Evolutionary conservation across 805 yeast genomes (phyloP), one percentile per base, ranked within the genome.

Genomic region (Saturnispora galanensis): DNA sequence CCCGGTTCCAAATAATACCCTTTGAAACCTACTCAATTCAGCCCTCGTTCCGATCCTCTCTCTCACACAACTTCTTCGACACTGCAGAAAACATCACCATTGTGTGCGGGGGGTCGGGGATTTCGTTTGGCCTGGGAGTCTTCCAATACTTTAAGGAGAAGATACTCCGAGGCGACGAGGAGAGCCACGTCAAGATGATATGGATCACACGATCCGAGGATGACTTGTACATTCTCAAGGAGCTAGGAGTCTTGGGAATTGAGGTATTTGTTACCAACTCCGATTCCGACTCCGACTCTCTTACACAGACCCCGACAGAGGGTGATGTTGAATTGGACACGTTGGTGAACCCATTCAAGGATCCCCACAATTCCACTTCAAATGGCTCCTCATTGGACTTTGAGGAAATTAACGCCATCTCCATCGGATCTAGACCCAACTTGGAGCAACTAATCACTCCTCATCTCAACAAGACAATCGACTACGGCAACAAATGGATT

Each of bases 91-190:
- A 73, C 34, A 71, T 78, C 1, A 57, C 66, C 12, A 68, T 82
- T 15, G 66, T 82, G 1, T 74, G 81, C 50, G 90, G 89, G 11
- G 93, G 93, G 0, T 75, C 86, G 2, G 89, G 90, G 1, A 71
- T 83, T 10, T 78, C 88, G 0, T 73, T 73, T 44, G 83, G 81
- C 3, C 49, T 79, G 9, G 79, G 84, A 0, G 35, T 79, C 1
- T 72, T 67, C 53, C 67, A 68, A 39, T 62, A 69, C 46, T 63
- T 76, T 39, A 55, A 54, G 15, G 39, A 42, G 4, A 57, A 58
- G 30, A 52, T 50, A 9, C 51, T 46, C 13, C 49, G 38, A 8
- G 58, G 54, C 17, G 53, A 50, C 1, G 50, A 45, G 33, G 64
- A 62, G 32, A 48, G 67, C 5, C 59, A 50, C 39, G 53, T 74